A percentile compares a stretch with the other conserved stretches of the same genome.
phyloP scores from a whole-genome alignment of 371 early-diverging fungal genomes.

The Mycotypha africana region DNA sequence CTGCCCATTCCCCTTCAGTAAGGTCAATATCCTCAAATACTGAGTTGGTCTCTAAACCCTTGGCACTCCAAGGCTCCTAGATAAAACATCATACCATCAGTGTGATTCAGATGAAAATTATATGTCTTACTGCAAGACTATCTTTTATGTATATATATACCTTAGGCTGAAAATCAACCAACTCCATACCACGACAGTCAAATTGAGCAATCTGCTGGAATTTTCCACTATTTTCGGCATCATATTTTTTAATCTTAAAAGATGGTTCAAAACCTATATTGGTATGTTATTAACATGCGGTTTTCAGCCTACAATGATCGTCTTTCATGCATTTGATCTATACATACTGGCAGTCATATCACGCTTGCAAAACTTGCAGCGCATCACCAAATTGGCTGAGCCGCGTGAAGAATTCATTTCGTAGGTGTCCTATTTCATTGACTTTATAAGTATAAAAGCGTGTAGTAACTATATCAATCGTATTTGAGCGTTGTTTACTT shows the following conservation, averaged over 20 bases:
- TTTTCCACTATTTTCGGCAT: slow-evolving; percentile 50
- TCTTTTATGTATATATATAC: no score
- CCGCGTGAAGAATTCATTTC: slow-evolving; percentile 63
- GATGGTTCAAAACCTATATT: slow-evolving; percentile 51
- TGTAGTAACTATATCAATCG: no score
- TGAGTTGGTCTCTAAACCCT: slow-evolving; percentile 68
- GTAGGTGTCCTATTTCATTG: slow-evolving; percentile 30
- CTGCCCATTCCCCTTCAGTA: slow-evolving; percentile 82
- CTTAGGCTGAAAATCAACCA: slow-evolving; percentile 74
- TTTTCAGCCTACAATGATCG: neutral
- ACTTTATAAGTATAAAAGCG: no score
- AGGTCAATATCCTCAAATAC: slow-evolving; percentile 79
- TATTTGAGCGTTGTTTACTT: no score
- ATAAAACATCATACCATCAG: no score
- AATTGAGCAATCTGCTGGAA: slow-evolving; percentile 64
- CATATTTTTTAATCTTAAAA: slow-evolving; percentile 55
- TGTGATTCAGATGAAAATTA: no score
- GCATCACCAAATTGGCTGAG: slow-evolving; percentile 84
- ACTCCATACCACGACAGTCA: slow-evolving; percentile 86
- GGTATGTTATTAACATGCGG: no score
- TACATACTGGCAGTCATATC: slow-evolving; percentile 67
- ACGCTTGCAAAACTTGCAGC: slow-evolving; percentile 90
- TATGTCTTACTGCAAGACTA: no score
- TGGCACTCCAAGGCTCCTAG: slow-evolving; percentile 71
- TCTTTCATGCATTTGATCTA: neutral